phyloP scores from a whole-genome alignment of 2,329 filamentous ascomycete genomes.

The Monosporascus sp. region DNA sequence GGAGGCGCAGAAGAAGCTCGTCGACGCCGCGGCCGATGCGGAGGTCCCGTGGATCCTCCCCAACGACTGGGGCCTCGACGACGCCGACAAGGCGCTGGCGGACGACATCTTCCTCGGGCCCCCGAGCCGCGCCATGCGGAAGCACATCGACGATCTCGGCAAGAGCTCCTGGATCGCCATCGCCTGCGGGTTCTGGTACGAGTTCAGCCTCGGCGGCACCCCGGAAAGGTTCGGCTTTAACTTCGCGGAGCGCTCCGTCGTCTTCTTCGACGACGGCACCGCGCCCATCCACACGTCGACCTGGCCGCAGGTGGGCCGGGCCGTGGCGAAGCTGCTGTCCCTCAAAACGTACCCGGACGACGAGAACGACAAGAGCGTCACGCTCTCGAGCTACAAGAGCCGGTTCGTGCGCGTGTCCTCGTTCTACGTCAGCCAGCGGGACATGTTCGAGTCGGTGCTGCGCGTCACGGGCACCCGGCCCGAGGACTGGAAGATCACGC shows the following conservation, averaged over 20 bases:
- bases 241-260: constrained; percentile 31
- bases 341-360: constrained; percentile 33
- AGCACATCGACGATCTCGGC: constrained; percentile 32
- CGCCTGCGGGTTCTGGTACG: constrained; percentile 46
- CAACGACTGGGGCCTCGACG: constrained; percentile 38
- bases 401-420: constrained; percentile 44
- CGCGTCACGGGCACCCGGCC: constrained; percentile 51
- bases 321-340: constrained; percentile 44
- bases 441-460: constrained; percentile 57
- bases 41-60: constrained; percentile 51
- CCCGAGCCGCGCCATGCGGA: constrained; percentile 16
- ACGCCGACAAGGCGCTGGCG: constrained; percentile 30
- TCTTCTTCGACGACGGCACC: constrained; percentile 49
- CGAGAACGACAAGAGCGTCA: constrained; percentile 24
- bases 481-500: constrained; percentile 51
- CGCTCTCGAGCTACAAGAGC: constrained; percentile 39
- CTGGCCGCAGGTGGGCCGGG: constrained; percentile 49
- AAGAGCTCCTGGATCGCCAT: constrained; percentile 35
- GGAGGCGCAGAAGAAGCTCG: constrained; percentile 42
- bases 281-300: constrained; percentile 51
- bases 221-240: constrained; percentile 41
- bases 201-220: constrained; percentile 39
- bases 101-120: constrained; percentile 21
- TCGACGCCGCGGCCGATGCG: constrained; percentile 48
- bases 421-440: constrained; percentile 53